A percentile compares a stretch with the other conserved stretches of the same genome.
Evolutionary conservation across 2,329 filamentous ascomycete species (phyloP).

Genomic region (Arthrinium phaeospermum): DNA sequence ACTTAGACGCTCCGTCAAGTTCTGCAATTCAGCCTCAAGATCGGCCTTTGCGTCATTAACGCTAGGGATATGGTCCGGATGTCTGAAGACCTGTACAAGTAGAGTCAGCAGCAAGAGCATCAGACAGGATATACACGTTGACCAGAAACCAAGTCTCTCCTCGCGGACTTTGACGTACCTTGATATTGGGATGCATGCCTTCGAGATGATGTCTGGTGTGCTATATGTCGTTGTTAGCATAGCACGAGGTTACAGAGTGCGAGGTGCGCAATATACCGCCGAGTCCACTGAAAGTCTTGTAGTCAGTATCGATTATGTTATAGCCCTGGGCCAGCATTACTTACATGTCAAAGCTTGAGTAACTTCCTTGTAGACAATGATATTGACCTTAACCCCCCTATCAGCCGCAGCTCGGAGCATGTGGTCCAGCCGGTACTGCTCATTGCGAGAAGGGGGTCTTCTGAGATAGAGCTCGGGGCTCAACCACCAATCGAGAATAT

Average conservation of each 20-base stretch:
- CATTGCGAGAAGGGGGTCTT: conserved; percentile 79
- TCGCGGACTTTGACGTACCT: conserved; percentile 5
- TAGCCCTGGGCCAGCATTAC: conserved; percentile 45
- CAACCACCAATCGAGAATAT: conserved; percentile 91
- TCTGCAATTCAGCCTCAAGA: conserved; percentile 66
- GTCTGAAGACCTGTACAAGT: conserved; percentile 71
- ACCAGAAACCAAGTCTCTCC: neutral
- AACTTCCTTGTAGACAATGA: conserved; percentile 94
- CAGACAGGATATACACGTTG: neutral
- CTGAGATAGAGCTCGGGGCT: conserved; percentile 88
- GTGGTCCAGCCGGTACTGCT: conserved; percentile 82
- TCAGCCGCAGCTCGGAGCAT: conserved; percentile 83
- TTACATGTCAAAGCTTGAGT: conserved; percentile 79
- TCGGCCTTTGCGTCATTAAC: conserved; percentile 70
- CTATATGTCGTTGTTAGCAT: conserved; percentile 35
- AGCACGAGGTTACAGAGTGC: no score
- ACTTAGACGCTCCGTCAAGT: conserved; percentile 39
- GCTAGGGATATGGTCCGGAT: conserved; percentile 86
- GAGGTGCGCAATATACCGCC: conserved; percentile 44
- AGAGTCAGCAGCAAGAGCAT: neutral
- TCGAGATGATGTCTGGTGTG: conserved; percentile 85
- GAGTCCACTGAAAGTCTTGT: conserved; percentile 43
- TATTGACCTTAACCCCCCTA: conserved; percentile 80
- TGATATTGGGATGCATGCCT: conserved; percentile 79
- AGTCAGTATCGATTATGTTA: conserved; percentile 43